These are phyloP conservation scores for Leccinum ochraceum DNA, from an alignment of 768 basidiomycete species.

Conservation along the genomic window DNA sequence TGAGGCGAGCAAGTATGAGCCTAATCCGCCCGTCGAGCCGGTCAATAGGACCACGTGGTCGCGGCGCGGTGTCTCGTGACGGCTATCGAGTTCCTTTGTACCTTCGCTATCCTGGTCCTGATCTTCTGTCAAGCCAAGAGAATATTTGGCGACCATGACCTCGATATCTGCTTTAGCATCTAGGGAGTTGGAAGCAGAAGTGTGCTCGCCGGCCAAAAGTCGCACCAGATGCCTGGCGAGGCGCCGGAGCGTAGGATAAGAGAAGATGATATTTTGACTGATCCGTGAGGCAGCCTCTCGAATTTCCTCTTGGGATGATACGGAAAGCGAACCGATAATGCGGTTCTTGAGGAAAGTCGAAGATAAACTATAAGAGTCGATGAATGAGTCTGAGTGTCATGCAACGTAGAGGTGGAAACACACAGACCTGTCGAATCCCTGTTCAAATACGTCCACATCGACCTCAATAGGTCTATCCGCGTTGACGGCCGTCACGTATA, in stretches of 20 bases:
- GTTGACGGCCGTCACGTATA: conserved; percentile 24
- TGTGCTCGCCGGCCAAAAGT: neutral
- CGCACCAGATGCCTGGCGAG: conserved; percentile 33
- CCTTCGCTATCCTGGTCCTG: neutral
- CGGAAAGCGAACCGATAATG: conserved; percentile 35
- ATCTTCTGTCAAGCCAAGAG: conserved; percentile 19
- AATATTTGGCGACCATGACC: conserved; percentile 40
- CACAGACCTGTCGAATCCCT: conserved; percentile 39
- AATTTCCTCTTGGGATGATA: conserved; percentile 6
- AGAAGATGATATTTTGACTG: conserved; percentile 44
- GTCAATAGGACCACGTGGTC: conserved; percentile 34
- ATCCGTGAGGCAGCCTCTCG: conserved; percentile 21
- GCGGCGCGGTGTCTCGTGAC: neutral
- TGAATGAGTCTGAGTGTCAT: neutral
- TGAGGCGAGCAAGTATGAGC: conserved; percentile 38
- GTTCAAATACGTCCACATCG: conserved; percentile 30
- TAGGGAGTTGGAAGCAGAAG: neutral
- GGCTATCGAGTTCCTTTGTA: no score
- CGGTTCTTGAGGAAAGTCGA: conserved; percentile 43
- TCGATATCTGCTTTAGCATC: conserved; percentile 29
- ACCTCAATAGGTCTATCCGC: conserved; percentile 5
- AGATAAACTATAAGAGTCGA: conserved; percentile 30
- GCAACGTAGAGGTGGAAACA: neutral
- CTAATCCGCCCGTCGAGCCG: conserved; percentile 38
- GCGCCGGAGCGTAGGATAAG: conserved; percentile 39